phyloP scores from a whole-genome alignment of 2,329 filamentous ascomycete genomes.

The Penicillium brevicompactum region DNA sequence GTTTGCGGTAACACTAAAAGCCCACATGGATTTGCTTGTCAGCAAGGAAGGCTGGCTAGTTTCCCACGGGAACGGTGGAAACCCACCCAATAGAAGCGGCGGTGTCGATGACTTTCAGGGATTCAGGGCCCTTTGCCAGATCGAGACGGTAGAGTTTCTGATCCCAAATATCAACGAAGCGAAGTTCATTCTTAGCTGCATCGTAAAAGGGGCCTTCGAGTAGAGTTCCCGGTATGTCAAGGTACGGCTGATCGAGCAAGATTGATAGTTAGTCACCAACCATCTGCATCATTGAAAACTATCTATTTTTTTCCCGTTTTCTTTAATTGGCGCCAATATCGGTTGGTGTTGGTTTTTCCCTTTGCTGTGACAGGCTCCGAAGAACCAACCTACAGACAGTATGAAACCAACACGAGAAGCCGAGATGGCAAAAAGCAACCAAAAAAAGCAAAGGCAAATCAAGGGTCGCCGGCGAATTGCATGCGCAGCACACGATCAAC shows the following conservation, averaged over 20 bases:
- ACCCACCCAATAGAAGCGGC: conserved; percentile 56
- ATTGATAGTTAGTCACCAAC: not conserved
- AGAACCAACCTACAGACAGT: not conserved
- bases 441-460: conserved; percentile 5
- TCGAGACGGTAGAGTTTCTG: conserved; percentile 73
- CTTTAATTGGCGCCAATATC: conserved; percentile 16
- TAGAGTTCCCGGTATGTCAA: conserved; percentile 41
- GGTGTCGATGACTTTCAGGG: conserved; percentile 60
- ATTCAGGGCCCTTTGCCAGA: conserved; percentile 63
- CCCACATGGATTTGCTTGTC: conserved; percentile 33
- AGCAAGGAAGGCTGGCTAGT: conserved; percentile 3
- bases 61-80: not conserved
- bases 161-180: conserved; percentile 71
- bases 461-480: conserved; percentile 8
- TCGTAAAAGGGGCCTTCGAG: conserved; percentile 47
- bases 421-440: not conserved
- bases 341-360: not conserved
- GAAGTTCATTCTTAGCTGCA: conserved; percentile 42
- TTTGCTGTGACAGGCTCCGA: conserved; percentile 1
- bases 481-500: conserved; percentile 14
- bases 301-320: not conserved
- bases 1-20: conserved; percentile 70
- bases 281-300: not conserved
- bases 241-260: conserved; percentile 36
- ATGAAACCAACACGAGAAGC: conserved; percentile 21